Evolutionary conservation across 139 green algal genomes (phyloP).

Genomic region (Micractinium sp.): DNA sequence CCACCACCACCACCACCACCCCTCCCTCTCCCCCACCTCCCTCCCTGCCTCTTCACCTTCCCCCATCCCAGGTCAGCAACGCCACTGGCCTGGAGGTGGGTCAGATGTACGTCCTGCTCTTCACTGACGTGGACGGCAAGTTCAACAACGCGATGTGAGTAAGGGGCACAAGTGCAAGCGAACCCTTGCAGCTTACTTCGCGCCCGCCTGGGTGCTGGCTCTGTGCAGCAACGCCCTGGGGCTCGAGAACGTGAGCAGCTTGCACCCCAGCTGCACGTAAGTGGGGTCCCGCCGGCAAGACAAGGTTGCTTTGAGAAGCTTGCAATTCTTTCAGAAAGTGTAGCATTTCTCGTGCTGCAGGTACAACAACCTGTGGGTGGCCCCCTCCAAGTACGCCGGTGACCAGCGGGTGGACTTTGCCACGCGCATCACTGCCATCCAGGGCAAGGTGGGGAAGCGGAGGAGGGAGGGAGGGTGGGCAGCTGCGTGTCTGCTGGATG

Average conservation of each 20-base stretch:
- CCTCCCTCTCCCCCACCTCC: neutral
- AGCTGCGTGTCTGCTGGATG: no score
- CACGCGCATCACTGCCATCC: neutral
- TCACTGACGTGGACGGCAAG: neutral
- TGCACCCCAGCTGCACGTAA: no score
- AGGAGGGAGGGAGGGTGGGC: no score
- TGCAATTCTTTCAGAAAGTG: neutral
- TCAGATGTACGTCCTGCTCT: neutral
- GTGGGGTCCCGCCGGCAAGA: no score
- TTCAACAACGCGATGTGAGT: neutral
- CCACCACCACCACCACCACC: neutral
- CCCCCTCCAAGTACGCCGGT: neutral
- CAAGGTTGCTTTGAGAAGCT: no score
- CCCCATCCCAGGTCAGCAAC: neutral
- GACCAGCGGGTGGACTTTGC: neutral
- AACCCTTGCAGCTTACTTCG: no score
- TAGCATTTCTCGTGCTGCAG: neutral
- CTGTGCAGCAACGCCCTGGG: no score
- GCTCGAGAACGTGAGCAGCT: no score
- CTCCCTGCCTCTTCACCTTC: neutral
- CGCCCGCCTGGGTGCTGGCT: no score
- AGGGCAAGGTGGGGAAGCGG: neutral
- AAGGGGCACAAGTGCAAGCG: no score
- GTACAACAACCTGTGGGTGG: slow-evolving; percentile 5
- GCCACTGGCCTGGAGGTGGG: neutral